Percentiles rank a stretch among this genome's conserved stretches.
phyloP scores from a whole-genome alignment of 768 basidiomycete genomes.

The Erythrobasidium yunnanense region DNA sequence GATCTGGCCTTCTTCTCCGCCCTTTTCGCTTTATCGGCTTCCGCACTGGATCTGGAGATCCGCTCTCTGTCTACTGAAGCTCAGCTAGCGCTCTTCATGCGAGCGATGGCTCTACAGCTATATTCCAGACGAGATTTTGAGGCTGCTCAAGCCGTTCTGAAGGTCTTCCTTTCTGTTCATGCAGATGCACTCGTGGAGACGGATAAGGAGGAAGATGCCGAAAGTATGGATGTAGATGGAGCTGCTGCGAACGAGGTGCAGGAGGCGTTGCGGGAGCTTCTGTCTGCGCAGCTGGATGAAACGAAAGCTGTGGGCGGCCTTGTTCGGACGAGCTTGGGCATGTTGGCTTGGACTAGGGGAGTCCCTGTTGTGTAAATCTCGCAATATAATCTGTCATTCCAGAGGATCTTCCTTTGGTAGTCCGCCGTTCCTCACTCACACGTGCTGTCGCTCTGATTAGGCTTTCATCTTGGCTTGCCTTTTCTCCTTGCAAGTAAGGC shows the following conservation, averaged over 20 bases:
- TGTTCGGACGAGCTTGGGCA: slow-evolving; percentile 15
- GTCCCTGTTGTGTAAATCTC: slow-evolving; percentile 15
- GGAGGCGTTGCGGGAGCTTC: not conserved
- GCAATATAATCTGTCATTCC: too few species aligned
- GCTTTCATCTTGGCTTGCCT: too few species aligned
- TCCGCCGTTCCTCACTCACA: too few species aligned
- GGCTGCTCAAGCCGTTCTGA: slow-evolving; percentile 78
- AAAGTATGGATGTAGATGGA: not conserved
- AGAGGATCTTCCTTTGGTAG: too few species aligned
- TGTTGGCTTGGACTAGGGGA: slow-evolving; percentile 21
- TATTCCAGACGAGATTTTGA: slow-evolving; percentile 80
- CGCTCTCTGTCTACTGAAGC: slow-evolving; percentile 61
- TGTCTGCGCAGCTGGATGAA: slow-evolving; percentile 1
- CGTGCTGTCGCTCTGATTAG: too few species aligned
- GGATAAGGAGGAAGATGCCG: not conserved
- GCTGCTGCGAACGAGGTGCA: not conserved
- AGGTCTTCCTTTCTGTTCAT: slow-evolving; percentile 72
- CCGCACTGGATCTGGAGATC: slow-evolving; percentile 80
- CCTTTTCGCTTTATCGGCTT: slow-evolving; percentile 75
- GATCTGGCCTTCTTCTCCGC: slow-evolving; percentile 75
- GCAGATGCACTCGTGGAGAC: slow-evolving; percentile 61
- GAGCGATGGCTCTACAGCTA: slow-evolving; percentile 62
- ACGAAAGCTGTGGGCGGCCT: slow-evolving; percentile 8
- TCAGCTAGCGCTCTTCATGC: slow-evolving; percentile 58
- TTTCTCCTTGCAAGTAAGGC: too few species aligned